Evolutionary conservation across 1,284 basidiomycete species (phyloP), one percentile per base, ranked within the genome.

Genomic region (Bondarzewia mesenterica): DNA sequence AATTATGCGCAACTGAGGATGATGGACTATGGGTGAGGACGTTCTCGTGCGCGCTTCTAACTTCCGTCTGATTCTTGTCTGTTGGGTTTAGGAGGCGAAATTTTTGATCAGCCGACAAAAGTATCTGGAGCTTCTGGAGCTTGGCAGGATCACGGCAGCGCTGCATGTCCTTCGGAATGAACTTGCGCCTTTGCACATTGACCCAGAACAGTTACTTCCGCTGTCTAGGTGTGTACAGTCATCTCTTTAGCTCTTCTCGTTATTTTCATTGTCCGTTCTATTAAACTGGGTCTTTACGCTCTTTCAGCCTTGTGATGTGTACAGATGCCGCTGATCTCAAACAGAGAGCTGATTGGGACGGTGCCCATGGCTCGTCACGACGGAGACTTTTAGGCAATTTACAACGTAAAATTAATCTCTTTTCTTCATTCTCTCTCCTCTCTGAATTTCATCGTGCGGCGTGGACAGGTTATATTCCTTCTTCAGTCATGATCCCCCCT

Each of bases 51-150:
- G 29, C 41, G 22, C 37, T 44, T 38, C 49, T 21, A 43, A 43
- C 14, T 51, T 56, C 54, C 42, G 44, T 49, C 50, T 58, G 52
- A 20, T 48, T 42, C 26, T 57, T 59, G 52, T 54, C 48, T 26
- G 22, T 48, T 14, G 14, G 15, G 14, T 22, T 29, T 44, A 95
- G 85, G 80, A 87, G 58, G 85, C 89, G 18, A 83, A 77, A 54
- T 96, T 95, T 66, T 71, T 94, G 54, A 87, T 99, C 50, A 85
- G 85, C 51, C 86, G 89, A 67, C 95, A 99, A 75, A 94, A 96
- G 68, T 99, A 97, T 64, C 76, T 99, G 39, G 95, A 99, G 62
- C 74, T 91, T n/a, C 74, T 99, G 44, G 95, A 98, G 60, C 74
- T 80, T 2, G 78, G 80, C 52, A 85, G 86, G 65, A 87, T 83